A percentile compares a stretch with the other conserved stretches of the same genome.
These are phyloP conservation scores for Erigeron canadensis DNA, from an alignment of 129 eudicot species.

Conservation along the genomic window DNA sequence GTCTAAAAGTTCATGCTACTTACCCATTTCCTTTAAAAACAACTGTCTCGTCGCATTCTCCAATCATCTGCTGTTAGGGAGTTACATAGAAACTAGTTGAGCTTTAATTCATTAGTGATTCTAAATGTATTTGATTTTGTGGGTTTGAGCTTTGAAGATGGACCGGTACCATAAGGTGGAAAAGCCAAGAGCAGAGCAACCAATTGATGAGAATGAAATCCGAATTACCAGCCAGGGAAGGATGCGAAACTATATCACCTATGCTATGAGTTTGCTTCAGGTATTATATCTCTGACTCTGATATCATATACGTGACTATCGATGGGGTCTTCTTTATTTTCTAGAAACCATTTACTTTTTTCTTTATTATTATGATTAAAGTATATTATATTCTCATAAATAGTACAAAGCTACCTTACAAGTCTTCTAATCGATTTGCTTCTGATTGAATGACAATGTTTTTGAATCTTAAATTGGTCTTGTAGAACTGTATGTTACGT, in stretches of 20 bases:
- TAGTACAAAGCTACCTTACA: too few species aligned
- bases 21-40: not conserved
- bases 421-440: too few species aligned
- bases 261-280: conserved; percentile 84
- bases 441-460: too few species aligned
- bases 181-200: conserved; percentile 76
- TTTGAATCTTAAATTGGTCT: too few species aligned
- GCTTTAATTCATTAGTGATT: not conserved
- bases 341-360: too few species aligned
- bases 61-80: not conserved
- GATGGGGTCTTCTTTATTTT: too few species aligned
- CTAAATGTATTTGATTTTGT: conserved; percentile 7
- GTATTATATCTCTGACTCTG: conserved; percentile 28
- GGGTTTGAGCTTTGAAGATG: conserved; percentile 47
- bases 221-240: conserved; percentile 92
- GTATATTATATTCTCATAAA: not conserved
- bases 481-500: too few species aligned
- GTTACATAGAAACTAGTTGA: not conserved
- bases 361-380: not conserved
- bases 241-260: conserved; percentile 84
- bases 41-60: conserved; percentile 4
- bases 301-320: not conserved
- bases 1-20: not conserved
- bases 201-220: conserved; percentile 90
- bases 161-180: conserved; percentile 88